These are phyloP conservation scores for Geotrichum fermentans DNA, from an alignment of 1,139 yeast species.

Conservation along the genomic window DNA sequence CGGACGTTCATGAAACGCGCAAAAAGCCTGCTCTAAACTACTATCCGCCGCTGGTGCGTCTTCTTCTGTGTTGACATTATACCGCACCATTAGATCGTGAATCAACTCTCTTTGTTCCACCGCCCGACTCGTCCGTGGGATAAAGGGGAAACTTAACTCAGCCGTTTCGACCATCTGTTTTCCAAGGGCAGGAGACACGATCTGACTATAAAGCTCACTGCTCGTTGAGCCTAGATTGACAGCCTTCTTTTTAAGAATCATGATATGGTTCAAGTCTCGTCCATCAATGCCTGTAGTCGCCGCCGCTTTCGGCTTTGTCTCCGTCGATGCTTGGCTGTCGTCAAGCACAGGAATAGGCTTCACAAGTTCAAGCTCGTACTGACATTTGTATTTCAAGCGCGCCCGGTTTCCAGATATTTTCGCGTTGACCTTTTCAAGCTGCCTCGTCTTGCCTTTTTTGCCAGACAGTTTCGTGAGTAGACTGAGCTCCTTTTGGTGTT, in stretches of 20 bases:
- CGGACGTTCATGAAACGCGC: background rate
- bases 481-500: slow-evolving; percentile 4
- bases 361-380: background rate
- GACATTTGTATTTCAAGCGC: background rate
- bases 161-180: background rate
- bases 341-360: too few species aligned
- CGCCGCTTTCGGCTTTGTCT: background rate
- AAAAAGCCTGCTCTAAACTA: background rate
- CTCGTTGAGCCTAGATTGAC: background rate
- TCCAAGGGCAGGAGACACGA: slow-evolving; percentile 4
- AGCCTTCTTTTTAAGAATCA: background rate
- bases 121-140: slow-evolving; percentile 4
- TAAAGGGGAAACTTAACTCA: slow-evolving; percentile 1
- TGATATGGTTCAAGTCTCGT: background rate
- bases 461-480: slow-evolving; percentile 6
- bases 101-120: background rate
- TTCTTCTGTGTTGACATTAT: background rate
- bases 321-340: too few species aligned
- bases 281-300: background rate
- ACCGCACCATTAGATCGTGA: background rate
- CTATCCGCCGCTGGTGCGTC: background rate
- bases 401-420: background rate
- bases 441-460: background rate
- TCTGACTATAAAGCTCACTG: background rate
- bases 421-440: background rate